phyloP scores from a whole-genome alignment of 2,329 filamentous ascomycete genomes.

The Alternaria incomplexa region DNA sequence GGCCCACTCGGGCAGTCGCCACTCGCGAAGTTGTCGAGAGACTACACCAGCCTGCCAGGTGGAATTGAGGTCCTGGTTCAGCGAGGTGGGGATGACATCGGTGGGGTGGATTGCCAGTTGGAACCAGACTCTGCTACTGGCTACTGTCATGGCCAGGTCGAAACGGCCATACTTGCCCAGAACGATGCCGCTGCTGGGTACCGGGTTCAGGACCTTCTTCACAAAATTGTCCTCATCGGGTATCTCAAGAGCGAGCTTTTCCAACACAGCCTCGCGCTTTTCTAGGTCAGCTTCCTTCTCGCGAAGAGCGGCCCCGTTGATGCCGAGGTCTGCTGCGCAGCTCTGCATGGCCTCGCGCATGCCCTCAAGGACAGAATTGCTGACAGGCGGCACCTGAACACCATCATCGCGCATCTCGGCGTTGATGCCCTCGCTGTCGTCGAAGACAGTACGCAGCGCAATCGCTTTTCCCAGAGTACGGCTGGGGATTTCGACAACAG shows the following conservation, averaged over 20 bases:
- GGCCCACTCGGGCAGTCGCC: slow-evolving; percentile 95
- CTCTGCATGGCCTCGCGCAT: slow-evolving; percentile 83
- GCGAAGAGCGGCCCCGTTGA: slow-evolving; percentile 69
- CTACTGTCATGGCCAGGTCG: slow-evolving; percentile 75
- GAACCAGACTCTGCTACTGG: slow-evolving; percentile 92
- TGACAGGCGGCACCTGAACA: slow-evolving; percentile 73
- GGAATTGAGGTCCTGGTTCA: slow-evolving; percentile 76
- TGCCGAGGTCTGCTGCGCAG: slow-evolving; percentile 78
- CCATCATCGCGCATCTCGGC: slow-evolving; percentile 97
- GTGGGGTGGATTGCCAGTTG: slow-evolving; percentile 91
- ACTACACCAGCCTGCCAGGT: slow-evolving; percentile 94
- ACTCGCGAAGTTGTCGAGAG: slow-evolving; percentile 89
- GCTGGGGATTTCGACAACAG: slow-evolving; percentile 83
- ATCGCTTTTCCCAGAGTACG: slow-evolving; percentile 83
- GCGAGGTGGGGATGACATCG: slow-evolving; percentile 77
- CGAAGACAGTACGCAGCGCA: slow-evolving; percentile 89
- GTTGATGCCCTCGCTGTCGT: slow-evolving; percentile 92
- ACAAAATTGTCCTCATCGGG: slow-evolving; percentile 86
- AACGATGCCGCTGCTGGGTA: slow-evolving; percentile 77
- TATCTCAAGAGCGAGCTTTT: slow-evolving; percentile 83
- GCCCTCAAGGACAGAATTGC: slow-evolving; percentile 84
- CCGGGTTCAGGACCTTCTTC: slow-evolving; percentile 79
- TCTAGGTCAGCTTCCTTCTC: slow-evolving; percentile 82
- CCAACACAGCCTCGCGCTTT: slow-evolving; percentile 79
- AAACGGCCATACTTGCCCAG: slow-evolving; percentile 80